Conservation (phyloP, 2,329 filamentous ascomycete genomes). For the Plenodomus tracheiphilus region DNA sequence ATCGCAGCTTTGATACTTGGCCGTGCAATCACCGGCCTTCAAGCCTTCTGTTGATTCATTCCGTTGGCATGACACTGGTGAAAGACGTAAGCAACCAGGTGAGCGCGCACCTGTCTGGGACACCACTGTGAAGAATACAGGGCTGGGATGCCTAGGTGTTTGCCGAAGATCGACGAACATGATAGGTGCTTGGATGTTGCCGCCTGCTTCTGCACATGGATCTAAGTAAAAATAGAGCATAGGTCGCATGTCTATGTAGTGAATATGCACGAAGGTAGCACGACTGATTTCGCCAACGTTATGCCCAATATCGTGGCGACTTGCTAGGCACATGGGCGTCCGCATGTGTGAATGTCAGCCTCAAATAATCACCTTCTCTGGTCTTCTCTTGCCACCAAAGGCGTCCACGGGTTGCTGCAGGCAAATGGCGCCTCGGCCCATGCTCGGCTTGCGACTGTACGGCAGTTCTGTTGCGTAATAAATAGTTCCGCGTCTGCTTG, state of each 20-base stretch:
- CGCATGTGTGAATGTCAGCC: background rate
- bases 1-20: conserved; percentile 53
- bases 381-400: background rate
- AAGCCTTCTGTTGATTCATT: conserved; percentile 69
- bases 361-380: background rate
- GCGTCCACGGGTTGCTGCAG: too few relatives aligned
- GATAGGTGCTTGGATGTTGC: background rate
- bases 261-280: background rate
- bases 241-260: background rate
- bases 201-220: background rate
- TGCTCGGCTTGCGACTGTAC: background rate
- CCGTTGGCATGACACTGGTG: background rate
- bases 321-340: background rate
- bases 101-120: too few relatives aligned
- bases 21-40: conserved; percentile 65
- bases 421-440: background rate
- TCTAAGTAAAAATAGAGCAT: background rate
- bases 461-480: background rate
- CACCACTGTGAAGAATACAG: too few relatives aligned
- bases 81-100: background rate
- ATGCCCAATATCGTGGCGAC: background rate
- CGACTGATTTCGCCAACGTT: background rate
- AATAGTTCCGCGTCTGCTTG: conserved; percentile 9
- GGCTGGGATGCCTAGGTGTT: background rate
- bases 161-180: background rate